Evolutionary conservation across 2,329 filamentous ascomycete species (phyloP).

Genomic region (Ophiostoma montium): DNA sequence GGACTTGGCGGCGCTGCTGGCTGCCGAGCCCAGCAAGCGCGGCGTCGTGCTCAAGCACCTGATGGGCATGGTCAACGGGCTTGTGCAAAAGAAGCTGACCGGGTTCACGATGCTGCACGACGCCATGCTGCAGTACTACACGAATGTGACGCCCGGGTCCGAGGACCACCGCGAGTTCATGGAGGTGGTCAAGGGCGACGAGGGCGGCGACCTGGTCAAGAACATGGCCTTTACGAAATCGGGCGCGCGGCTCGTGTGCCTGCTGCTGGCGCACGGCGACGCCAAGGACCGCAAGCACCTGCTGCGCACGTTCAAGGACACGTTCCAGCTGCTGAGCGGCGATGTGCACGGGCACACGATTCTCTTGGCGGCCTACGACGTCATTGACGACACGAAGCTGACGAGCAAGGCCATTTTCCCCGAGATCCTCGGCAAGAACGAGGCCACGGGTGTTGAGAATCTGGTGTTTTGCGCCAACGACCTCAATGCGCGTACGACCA

Average conservation of each 20-base stretch:
- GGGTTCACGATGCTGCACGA: slow-evolving; percentile 97
- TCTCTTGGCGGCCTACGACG: slow-evolving; percentile 74
- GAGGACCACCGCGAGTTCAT: slow-evolving; percentile 78
- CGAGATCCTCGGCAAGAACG: slow-evolving; percentile 65
- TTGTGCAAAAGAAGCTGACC: slow-evolving; percentile 92
- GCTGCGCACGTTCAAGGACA: slow-evolving; percentile 77
- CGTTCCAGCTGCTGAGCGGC: slow-evolving; percentile 68
- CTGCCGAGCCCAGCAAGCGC: slow-evolving; percentile 69
- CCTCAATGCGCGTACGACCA: slow-evolving; percentile 46
- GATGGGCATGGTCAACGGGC: slow-evolving; percentile 73
- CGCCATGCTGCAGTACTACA: slow-evolving; percentile 93
- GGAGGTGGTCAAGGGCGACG: slow-evolving; percentile 82
- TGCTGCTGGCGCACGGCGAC: slow-evolving; percentile 68
- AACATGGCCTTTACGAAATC: slow-evolving; percentile 93
- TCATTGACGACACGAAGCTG: slow-evolving; percentile 88
- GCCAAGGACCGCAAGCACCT: slow-evolving; percentile 91
- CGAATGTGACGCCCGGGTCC: slow-evolving; percentile 61
- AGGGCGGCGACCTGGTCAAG: slow-evolving; percentile 79
- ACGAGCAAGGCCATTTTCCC: slow-evolving; percentile 74
- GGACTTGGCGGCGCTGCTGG: slow-evolving; percentile 63
- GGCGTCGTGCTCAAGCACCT: slow-evolving; percentile 76
- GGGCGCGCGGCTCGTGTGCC: slow-evolving; percentile 66
- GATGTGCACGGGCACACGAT: slow-evolving; percentile 69
- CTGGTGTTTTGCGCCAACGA: slow-evolving; percentile 52
- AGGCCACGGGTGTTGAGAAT: slow-evolving; percentile 47